Base-by-base conservation (phyloP, 108 stramenopile species). In the Chaetoceros muelleri region DNA sequence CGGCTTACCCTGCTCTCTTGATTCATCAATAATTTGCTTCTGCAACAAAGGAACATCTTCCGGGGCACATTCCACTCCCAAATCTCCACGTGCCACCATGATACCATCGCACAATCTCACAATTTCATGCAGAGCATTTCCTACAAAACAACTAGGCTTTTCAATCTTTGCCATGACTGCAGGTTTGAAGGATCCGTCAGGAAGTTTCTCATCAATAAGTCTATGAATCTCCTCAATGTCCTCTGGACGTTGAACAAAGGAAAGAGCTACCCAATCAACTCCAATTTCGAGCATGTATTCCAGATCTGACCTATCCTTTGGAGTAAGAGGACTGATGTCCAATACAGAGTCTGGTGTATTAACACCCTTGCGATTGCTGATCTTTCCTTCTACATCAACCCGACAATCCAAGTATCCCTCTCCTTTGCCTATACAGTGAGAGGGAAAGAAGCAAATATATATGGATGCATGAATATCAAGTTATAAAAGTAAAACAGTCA, bases 21-120 rank as follows among this genome's bases (percentile, higher is more conserved):
- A 96, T 52, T 80, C 82, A 51, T 95, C 85, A 59, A 96, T 93
- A 64, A 97, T 97, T 25, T 72, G 72, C 72, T 97, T 96, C 72
- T 98, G 98, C 24, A 94, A 61, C 51, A 96, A 72, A 44, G 96
- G 95, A 7, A 98, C 98, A 64, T 96, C 94, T 69, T 95, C 91
- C 2, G 95, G 93, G 8, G 83, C 80, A 66, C 80, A 84, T 55
- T 47, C 23, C 26, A 98, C 95, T 44, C 98, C 98, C 30, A 98
- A 66, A 74, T 98, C 98, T 22, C 98, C 96, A 28, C 96, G 72
- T 16, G 96, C 96, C 10, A 97, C 96, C 96, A 97, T 97, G 65
- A 97, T 95, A 27, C 94, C 96, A 55, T 97, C 90, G 60, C 89
- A 83, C 28, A 91, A 28, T 24, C 68, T 69, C 17, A 97, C 85